These are phyloP conservation scores for Pelargonium exstipulatum DNA, from an alignment of 441 rosid genomes.

Conservation along the genomic window DNA sequence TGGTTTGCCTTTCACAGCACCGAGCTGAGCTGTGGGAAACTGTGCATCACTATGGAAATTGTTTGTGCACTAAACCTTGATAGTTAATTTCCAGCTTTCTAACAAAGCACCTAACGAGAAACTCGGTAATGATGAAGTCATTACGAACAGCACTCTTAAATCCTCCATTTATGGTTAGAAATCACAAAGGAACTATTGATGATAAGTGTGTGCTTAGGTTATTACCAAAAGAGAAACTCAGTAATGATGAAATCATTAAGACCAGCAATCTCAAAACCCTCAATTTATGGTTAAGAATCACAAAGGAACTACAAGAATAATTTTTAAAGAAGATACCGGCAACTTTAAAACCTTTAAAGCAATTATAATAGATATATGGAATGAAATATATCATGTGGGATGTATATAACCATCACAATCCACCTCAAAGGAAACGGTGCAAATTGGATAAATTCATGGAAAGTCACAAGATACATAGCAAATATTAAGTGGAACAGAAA, in stretches of 20 bases:
- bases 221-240: too few species aligned
- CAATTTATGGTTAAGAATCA: background rate
- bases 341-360: too few species aligned
- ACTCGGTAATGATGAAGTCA: background rate
- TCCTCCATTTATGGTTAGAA: background rate
- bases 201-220: too few species aligned
- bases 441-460: too few species aligned
- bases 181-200: background rate
- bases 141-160: background rate
- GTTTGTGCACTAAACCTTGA: too few species aligned
- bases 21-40: too few species aligned
- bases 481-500: background rate
- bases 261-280: background rate
- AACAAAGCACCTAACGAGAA: too few species aligned
- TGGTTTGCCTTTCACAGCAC: too few species aligned
- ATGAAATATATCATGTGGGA: background rate
- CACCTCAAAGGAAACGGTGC: too few species aligned
- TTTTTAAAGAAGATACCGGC: background rate
- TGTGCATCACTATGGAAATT: too few species aligned
- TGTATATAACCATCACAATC: background rate
- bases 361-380: background rate
- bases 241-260: background rate
- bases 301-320: background rate
- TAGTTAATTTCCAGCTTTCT: too few species aligned
- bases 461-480: background rate